Percentiles rank a stretch among this genome's conserved stretches.
Conservation (phyloP, 768 basidiomycete genomes). For the Tulasnella sp. region DNA sequence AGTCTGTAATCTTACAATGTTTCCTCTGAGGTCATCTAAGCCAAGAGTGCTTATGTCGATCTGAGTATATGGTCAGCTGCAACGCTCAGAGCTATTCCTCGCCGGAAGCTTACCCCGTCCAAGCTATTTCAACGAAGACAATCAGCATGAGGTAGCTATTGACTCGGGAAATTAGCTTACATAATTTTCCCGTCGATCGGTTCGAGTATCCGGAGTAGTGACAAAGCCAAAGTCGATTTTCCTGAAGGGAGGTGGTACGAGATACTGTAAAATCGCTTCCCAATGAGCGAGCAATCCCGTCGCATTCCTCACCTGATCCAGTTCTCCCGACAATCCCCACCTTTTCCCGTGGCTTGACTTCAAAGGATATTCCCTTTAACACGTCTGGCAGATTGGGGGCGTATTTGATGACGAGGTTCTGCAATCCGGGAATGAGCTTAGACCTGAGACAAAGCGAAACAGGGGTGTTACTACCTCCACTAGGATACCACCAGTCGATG, state of each 20-base stretch:
- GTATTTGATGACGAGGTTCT: constrained; percentile 47
- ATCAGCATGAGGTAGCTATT: background rate
- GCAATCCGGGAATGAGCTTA: background rate
- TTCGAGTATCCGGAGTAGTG: constrained; percentile 52
- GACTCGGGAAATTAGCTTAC: constrained; percentile 26
- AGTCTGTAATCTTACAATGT: constrained; percentile 34
- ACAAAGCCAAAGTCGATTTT: constrained; percentile 48
- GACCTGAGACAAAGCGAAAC: background rate
- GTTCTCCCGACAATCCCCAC: constrained; percentile 62
- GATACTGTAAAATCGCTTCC: too few species aligned
- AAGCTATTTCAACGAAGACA: constrained; percentile 29
- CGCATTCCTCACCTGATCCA: constrained; percentile 40
- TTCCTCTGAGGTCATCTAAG: constrained; percentile 53
- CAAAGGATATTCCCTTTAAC: constrained; percentile 46
- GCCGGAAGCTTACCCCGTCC: constrained; percentile 32
- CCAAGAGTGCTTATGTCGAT: constrained; percentile 58
- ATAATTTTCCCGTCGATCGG: constrained; percentile 44
- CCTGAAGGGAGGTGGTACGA: constrained; percentile 22
- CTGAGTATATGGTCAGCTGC: background rate
- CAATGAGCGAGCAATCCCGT: too few species aligned
- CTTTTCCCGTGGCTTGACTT: constrained; percentile 49
- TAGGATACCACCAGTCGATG: constrained; percentile 39
- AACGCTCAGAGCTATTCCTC: background rate
- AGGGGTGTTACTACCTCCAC: constrained; percentile 29
- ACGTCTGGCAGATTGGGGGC: constrained; percentile 50